Percentiles rank a stretch among this genome's conserved stretches.
phyloP scores from a whole-genome alignment of 2,329 filamentous ascomycete species.

The Cercospora beticola region DNA sequence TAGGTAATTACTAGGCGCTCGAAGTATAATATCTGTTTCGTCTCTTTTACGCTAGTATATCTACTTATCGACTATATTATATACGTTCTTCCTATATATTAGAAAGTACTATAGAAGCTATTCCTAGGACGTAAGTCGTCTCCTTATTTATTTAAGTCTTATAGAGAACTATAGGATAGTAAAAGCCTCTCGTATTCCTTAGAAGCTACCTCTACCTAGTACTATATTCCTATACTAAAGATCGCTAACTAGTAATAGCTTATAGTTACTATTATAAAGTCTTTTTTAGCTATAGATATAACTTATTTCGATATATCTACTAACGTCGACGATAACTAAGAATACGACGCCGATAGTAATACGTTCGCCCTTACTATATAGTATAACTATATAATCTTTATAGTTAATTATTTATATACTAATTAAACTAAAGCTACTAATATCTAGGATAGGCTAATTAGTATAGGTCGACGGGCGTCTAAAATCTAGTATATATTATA shows the following conservation, averaged over 20 bases:
- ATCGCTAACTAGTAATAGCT: no score
- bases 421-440: no score
- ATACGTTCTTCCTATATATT: background rate
- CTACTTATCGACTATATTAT: background rate
- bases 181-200: background rate
- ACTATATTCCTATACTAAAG: no score
- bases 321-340: no score
- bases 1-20: background rate
- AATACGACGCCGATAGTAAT: no score
- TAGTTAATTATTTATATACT: no score
- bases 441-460: no score
- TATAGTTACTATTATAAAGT: background rate
- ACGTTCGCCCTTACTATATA: no score
- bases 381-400: no score
- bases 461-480: no score
- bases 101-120: background rate
- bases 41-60: background rate
- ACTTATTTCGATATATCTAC: no score
- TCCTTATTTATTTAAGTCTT: background rate
- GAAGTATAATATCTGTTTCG: background rate
- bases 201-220: background rate
- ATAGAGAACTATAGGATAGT: background rate
- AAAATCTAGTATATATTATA: no score
- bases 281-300: background rate
- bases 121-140: background rate